Base-by-base conservation (phyloP, 805 yeast genomes). In the Lachancea kluyveri region DNA sequence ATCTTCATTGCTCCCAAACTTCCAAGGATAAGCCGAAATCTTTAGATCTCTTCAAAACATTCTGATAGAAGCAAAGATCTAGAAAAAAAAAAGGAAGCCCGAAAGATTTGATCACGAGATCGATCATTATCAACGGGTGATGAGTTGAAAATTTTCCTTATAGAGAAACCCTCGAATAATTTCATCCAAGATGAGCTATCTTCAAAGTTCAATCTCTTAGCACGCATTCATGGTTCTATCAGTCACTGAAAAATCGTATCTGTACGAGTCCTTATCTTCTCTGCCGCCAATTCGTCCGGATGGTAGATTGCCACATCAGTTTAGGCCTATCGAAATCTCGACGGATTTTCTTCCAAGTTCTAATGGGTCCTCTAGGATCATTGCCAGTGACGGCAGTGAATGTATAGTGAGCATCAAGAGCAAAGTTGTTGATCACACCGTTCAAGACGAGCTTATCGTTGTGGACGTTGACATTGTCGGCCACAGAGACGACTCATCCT, bases 341-440 rank as follows among this genome's bases (percentile, higher is more conserved):
- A 76, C 84, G 6, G 79, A 79, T 30, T 81, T 90, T 46, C 65
- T 92, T 37, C 92, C 95, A 1, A 74, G 79, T 31, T 82, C 96
- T 3, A 85, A 90, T 59, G 98, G 98, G 9, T 87, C 96, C 2
- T 81, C 96, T 0, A 71, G 95, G 60, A 74, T 90, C 12, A 70
- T 87, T 42, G 71, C 86, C 20, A 70, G 82, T 29, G 97, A 90
- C 57, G 97, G 98, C 14, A 75, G 86, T 40, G 97, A 92, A 59
- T 86, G 95, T 47, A 79, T 92, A 20, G 90, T 86, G 4, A 92
- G 96, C 50, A 71, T 90, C 28, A 92, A 92, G 59, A 74, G 88
- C 8, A 81, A 82, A 47, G 96, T 88, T 3, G 82, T 84, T 10
- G 67, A 64, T 28, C 60, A 59, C 35, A 45, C 58, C 5, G 58